Evolutionary conservation across 116 monocot genomes (phyloP).

Genomic region (Zostera marina): DNA sequence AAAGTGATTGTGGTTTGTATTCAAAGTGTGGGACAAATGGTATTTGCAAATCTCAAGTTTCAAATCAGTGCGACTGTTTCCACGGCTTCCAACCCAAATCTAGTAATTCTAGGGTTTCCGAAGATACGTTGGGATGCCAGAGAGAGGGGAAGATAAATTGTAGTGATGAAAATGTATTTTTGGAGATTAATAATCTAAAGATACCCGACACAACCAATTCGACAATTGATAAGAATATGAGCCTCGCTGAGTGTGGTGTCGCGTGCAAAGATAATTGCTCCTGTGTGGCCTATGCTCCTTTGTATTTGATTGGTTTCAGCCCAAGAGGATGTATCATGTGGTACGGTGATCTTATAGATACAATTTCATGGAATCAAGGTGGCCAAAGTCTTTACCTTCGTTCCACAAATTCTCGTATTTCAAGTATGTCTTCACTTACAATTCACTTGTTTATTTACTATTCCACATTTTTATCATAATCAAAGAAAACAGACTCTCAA

Average conservation of each 20-base stretch:
- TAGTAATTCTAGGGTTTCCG: neutral
- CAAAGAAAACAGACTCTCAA: no score
- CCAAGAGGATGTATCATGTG: neutral
- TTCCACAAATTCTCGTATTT: neutral
- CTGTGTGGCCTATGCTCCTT: no score
- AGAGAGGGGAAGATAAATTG: constrained; percentile 12
- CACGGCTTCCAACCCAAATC: constrained; percentile 11
- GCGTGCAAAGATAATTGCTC: no score
- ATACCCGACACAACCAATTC: constrained; percentile 7
- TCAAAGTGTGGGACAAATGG: constrained; percentile 12
- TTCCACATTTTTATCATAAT: neutral
- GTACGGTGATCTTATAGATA: neutral
- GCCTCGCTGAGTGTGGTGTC: neutral
- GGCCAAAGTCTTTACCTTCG: neutral
- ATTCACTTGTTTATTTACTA: neutral
- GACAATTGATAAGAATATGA: neutral
- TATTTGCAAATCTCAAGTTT: constrained; percentile 6
- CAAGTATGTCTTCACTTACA: neutral
- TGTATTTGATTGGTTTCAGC: no score
- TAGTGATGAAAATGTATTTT: constrained; percentile 8
- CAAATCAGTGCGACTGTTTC: constrained; percentile 7
- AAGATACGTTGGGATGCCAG: constrained; percentile 7
- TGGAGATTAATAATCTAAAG: neutral
- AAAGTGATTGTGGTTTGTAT: constrained; percentile 10
- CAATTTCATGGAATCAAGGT: neutral